phyloP scores from a whole-genome alignment of 352 stramenopile genomes.

The Globisporangium orthogonon region DNA sequence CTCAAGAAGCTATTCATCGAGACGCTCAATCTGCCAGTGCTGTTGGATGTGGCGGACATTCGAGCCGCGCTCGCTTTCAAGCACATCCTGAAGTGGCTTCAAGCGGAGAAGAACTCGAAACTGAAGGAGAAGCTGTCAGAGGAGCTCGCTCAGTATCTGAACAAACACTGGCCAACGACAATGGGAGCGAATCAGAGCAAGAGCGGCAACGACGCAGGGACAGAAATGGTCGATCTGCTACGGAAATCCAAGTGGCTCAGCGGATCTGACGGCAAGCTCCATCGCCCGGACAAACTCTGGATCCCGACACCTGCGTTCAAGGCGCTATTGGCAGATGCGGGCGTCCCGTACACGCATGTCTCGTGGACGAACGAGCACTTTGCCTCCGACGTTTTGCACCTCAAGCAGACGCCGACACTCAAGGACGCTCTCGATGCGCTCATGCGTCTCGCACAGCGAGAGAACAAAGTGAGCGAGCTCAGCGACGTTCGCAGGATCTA shows the following conservation, averaged over 20 bases:
- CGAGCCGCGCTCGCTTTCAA: conserved; percentile 19
- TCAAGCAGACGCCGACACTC: conserved; percentile 32
- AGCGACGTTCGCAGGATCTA: conserved; percentile 25
- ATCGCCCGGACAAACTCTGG: conserved; percentile 38
- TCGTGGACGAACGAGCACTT: conserved; percentile 32
- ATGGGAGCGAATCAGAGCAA: neutral
- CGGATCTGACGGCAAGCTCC: conserved; percentile 30
- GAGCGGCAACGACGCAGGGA: neutral
- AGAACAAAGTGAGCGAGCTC: neutral
- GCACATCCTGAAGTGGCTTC: conserved; percentile 42
- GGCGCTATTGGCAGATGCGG: conserved; percentile 30
- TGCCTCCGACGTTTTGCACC: conserved; percentile 25
- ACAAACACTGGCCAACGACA: conserved; percentile 29
- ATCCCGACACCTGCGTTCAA: conserved; percentile 22
- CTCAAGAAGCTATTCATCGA: conserved; percentile 32
- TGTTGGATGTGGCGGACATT: conserved; percentile 25
- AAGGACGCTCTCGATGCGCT: conserved; percentile 42
- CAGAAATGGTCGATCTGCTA: conserved; percentile 2
- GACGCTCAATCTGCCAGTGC: conserved; percentile 26
- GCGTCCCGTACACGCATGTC: conserved; percentile 38
- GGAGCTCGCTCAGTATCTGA: conserved; percentile 34
- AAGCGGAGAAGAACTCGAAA: conserved; percentile 21
- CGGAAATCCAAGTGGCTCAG: conserved; percentile 26
- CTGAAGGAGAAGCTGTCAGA: conserved; percentile 36
- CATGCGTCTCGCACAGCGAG: conserved; percentile 14